Evolutionary conservation across 1,139 yeast genomes (phyloP).

Genomic region (Saccharomyces pastorianus): DNA sequence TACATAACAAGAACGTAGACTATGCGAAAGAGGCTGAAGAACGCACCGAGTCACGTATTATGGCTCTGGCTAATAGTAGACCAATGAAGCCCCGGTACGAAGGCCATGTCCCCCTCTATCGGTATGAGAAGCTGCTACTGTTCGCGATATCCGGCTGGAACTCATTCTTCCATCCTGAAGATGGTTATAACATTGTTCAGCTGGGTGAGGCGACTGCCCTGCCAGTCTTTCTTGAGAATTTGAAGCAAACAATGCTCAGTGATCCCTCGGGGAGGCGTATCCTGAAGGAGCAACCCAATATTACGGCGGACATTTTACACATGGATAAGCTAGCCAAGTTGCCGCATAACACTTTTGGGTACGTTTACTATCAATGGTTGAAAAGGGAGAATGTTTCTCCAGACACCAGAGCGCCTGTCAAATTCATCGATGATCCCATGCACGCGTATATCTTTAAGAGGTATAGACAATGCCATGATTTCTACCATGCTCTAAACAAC

Average conservation of each 20-base stretch:
- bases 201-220: constrained; percentile 90
- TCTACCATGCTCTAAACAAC: constrained; percentile 87
- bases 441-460: constrained; percentile 86
- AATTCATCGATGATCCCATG: constrained; percentile 81
- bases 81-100: constrained; percentile 49
- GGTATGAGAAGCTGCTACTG: constrained; percentile 55
- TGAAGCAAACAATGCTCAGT: constrained; percentile 66
- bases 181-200: constrained; percentile 60
- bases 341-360: constrained; percentile 72
- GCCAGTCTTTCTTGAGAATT: constrained; percentile 50
- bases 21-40: constrained; percentile 16
- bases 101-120: constrained; percentile 72
- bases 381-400: constrained; percentile 86
- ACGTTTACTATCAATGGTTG: constrained; percentile 71
- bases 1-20: constrained; percentile 29
- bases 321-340: constrained; percentile 50
- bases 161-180: constrained; percentile 73
- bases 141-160: constrained; percentile 75
- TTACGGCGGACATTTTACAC: constrained; percentile 64
- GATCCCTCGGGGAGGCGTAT: constrained; percentile 73
- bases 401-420: constrained; percentile 83
- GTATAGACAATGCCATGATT: constrained; percentile 94
- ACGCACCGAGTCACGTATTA: constrained; percentile 28
- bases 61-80: constrained; percentile 17
- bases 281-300: constrained; percentile 70